Conservation (phyloP, 257 asterid species). For the Lavandula angustifolia region DNA sequence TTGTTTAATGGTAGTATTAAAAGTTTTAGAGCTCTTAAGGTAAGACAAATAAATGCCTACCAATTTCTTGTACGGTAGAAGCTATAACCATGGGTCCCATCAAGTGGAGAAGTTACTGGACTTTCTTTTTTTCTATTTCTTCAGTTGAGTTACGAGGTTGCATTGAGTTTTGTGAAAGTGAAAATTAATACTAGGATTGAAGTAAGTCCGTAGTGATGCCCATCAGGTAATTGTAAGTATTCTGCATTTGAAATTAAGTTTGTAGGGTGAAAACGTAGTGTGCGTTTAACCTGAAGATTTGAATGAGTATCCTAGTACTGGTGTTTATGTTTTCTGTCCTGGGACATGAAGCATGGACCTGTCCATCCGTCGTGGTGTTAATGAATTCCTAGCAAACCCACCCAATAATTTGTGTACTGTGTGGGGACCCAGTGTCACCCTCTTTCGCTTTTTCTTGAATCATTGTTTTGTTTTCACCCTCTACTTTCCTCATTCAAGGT, state of each 20-base stretch:
- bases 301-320: slow-evolving; percentile 41
- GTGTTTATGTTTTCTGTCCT: slow-evolving; percentile 34
- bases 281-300: slow-evolving; percentile 20
- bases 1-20: no score
- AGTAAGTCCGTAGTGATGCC: no score
- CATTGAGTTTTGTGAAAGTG: not conserved
- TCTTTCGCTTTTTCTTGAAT: not conserved
- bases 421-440: not conserved
- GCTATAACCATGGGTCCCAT: slow-evolving; percentile 11
- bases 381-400: slow-evolving; percentile 8
- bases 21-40: slow-evolving; percentile 6
- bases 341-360: slow-evolving; percentile 27
- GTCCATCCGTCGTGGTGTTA: slow-evolving; percentile 25
- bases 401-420: slow-evolving; percentile 16
- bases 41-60: slow-evolving; percentile 18
- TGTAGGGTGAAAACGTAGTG: slow-evolving; percentile 12
- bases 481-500: not conserved
- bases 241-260: no score
- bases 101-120: not conserved
- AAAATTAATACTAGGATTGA: no score
- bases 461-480: not conserved
- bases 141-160: not conserved
- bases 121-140: not conserved
- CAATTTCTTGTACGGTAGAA: slow-evolving; percentile 10
- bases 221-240: no score